Evolutionary conservation across 352 stramenopile species (phyloP).

Genomic region (Pythium plurisporium): DNA sequence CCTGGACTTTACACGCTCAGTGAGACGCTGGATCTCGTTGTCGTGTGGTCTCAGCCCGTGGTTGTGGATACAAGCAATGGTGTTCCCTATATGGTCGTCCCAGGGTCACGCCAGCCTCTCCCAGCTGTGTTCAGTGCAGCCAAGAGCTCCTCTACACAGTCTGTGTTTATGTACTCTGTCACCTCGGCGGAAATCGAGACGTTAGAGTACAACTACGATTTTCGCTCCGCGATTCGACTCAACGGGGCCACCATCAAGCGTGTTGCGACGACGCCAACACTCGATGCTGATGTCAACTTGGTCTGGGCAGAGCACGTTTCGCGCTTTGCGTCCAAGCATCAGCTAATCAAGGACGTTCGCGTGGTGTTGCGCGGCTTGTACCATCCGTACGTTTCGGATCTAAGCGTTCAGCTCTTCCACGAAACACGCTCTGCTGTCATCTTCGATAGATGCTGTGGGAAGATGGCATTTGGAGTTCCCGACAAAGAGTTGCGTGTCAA

Average conservation of each 20-base stretch:
- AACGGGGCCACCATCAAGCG: constrained; percentile 54
- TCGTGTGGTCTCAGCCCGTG: constrained; percentile 53
- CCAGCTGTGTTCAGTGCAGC: constrained; percentile 35
- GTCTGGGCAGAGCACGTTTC: constrained; percentile 27
- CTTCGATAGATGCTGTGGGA: constrained; percentile 40
- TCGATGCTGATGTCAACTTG: constrained; percentile 43
- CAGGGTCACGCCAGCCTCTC: constrained; percentile 32
- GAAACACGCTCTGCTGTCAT: constrained; percentile 30
- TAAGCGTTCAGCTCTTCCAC: constrained; percentile 52
- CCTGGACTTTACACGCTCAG: constrained; percentile 47
- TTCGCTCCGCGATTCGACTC: constrained; percentile 31
- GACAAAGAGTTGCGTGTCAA: constrained; percentile 41
- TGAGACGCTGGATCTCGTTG: constrained; percentile 59
- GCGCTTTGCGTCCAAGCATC: constrained; percentile 52
- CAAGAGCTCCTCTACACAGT: constrained; percentile 32
- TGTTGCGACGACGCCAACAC: constrained; percentile 22
- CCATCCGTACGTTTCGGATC: constrained; percentile 52
- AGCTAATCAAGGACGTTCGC: constrained; percentile 44
- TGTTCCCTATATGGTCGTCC: constrained; percentile 28
- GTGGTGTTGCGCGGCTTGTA: constrained; percentile 60
- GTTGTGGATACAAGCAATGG: constrained; percentile 29
- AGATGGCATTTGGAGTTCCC: constrained; percentile 40
- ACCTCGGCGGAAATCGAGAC: constrained; percentile 12
- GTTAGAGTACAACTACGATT: constrained; percentile 45
- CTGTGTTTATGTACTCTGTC: constrained; percentile 54